Conservation (phyloP, 2,329 filamentous ascomycete species). For the Fusarium nurragi region DNA sequence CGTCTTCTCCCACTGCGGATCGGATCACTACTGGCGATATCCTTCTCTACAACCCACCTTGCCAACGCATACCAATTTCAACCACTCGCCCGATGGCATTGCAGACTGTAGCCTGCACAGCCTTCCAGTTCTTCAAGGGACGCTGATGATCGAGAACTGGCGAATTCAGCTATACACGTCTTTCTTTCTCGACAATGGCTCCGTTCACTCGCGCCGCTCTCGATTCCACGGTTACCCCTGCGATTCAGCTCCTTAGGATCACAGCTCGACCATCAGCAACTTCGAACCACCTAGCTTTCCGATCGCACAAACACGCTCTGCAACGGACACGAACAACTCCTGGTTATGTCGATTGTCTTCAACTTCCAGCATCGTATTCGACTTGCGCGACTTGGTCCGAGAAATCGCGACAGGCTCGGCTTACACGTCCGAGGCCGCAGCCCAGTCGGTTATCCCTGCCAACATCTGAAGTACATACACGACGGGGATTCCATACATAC, state of each 20-base stretch:
- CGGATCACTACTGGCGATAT: slow-evolving; percentile 14
- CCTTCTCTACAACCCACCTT: slow-evolving; percentile 19
- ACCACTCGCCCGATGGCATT: slow-evolving; percentile 43
- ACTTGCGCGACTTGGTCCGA: slow-evolving; percentile 15
- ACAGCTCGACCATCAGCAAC: slow-evolving; percentile 18
- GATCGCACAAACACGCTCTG: background rate
- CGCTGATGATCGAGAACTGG: slow-evolving; percentile 37
- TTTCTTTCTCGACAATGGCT: slow-evolving; percentile 36
- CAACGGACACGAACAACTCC: background rate
- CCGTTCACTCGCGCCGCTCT: slow-evolving; percentile 32
- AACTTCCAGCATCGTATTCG: background rate
- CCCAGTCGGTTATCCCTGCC: slow-evolving; percentile 10
- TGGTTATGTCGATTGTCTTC: background rate
- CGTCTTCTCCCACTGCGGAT: background rate
- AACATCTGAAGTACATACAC: slow-evolving; percentile 32
- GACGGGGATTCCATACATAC: slow-evolving; percentile 85
- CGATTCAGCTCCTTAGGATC: slow-evolving; percentile 34
- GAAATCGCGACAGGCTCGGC: slow-evolving; percentile 19
- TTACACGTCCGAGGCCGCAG: slow-evolving; percentile 14
- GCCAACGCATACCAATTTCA: slow-evolving; percentile 18
- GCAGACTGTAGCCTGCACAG: slow-evolving; percentile 37
- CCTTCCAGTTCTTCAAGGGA: slow-evolving; percentile 38
- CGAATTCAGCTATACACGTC: slow-evolving; percentile 4
- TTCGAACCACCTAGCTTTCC: slow-evolving; percentile 8
- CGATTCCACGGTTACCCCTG: slow-evolving; percentile 22